Evolutionary conservation across 108 stramenopile genomes (phyloP), one percentile per base, ranked within the genome.

Genomic region (Nitzschia palea): DNA sequence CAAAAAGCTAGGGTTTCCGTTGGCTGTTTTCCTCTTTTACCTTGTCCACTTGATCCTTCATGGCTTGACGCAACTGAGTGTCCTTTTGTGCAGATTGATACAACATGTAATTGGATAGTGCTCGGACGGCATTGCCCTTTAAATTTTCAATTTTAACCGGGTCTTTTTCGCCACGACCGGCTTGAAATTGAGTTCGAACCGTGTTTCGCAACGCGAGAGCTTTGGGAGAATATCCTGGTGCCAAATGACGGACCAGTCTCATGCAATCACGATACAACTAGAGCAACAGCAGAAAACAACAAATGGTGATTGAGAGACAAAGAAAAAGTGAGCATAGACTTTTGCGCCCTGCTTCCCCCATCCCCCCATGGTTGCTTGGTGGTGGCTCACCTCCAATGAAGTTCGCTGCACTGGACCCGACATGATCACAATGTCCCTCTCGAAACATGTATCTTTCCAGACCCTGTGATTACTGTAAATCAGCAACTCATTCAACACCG

Each of bases 251-350:
- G 29, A 94, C 74, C 40, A 94, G 75, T 27, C 93, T 82, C 10
- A 94, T 59, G 40, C 90, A 89, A 55, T 94, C 93, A 27, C 93
- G 84, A 62, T 84, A 94, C 25, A 94, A 76, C 82, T 94, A 71
- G 33, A 52, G 2, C n/a, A n/a, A n/a, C n/a, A n/a, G n/a, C n/a
- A 52, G 12, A 8, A 14, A 52, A 22, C 8, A 14, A 22, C 17
- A 52, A 18, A 20, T 18, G 51, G 20, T 22, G 51, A 52, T 8
- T 14, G 51, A 22, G n/a, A n/a, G 12, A 9, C 20, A 18, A 18
- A 22, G 9, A 56, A 26, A 60, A 15, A 36, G 23, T 40, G 36
- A 12, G 42, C 12, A 42, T 42, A n/a, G n/a, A n/a, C n/a, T n/a
- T n/a, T n/a, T n/a, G n/a, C n/a, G n/a, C n/a, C n/a, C n/a, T n/a